A percentile compares a stretch with the other conserved stretches of the same genome.
These are phyloP conservation scores for Podila minutissima DNA, from an alignment of 192 early-diverging fungal genomes.

Conservation along the genomic window DNA sequence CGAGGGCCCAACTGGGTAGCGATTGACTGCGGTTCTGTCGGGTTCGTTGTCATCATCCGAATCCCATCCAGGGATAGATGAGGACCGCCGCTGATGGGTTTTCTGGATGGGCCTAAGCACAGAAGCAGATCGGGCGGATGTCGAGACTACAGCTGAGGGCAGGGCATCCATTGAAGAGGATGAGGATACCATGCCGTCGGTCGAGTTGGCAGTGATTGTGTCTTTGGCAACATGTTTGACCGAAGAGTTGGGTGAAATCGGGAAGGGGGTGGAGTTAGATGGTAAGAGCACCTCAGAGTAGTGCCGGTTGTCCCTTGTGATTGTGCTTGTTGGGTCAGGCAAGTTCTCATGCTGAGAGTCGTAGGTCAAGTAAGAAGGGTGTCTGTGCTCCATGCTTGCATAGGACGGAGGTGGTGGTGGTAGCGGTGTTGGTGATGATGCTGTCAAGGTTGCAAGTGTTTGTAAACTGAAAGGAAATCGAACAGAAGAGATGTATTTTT, in stretches of 20 bases:
- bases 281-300: background rate
- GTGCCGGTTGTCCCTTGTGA: background rate
- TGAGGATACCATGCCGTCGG: background rate
- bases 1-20: background rate
- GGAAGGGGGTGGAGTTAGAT: background rate
- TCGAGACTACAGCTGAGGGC: background rate
- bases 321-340: background rate
- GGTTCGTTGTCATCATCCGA: conserved; percentile 44
- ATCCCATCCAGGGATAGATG: conserved; percentile 39
- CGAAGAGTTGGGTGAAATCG: background rate
- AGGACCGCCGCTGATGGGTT: background rate
- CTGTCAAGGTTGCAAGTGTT: background rate
- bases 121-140: conserved; percentile 1
- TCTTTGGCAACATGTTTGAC: background rate
- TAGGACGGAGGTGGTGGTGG: background rate
- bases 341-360: background rate
- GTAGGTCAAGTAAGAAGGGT: background rate
- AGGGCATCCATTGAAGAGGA: background rate
- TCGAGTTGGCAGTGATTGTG: background rate
- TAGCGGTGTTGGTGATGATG: background rate
- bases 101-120: conserved; percentile 9
- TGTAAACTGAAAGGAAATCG: no score
- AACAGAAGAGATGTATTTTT: no score
- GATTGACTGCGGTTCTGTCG: background rate
- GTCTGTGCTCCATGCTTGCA: background rate